Conservation (phyloP, 805 yeast species). For the Priceomyces fermenticarens region DNA sequence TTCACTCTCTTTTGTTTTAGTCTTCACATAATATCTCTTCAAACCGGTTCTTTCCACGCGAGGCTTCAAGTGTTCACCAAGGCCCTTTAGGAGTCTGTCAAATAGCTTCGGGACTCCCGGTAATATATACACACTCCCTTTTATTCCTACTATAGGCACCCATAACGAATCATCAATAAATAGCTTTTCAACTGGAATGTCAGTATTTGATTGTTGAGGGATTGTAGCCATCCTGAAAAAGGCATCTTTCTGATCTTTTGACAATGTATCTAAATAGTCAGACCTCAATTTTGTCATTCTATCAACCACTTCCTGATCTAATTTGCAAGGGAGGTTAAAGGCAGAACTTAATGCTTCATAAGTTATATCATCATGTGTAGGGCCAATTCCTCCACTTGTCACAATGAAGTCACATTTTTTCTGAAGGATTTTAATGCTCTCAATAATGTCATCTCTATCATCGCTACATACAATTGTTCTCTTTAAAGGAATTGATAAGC, state of each 20-base stretch:
- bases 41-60: conserved; percentile 18
- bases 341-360: conserved; percentile 72
- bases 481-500: conserved; percentile 61
- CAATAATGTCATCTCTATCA: conserved; percentile 60
- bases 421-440: conserved; percentile 46
- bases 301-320: conserved; percentile 57
- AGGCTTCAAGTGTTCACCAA: conserved; percentile 30
- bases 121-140: conserved; percentile 61
- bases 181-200: conserved; percentile 37
- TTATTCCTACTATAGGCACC: conserved; percentile 81
- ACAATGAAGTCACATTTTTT: conserved; percentile 62
- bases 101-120: conserved; percentile 87
- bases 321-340: conserved; percentile 45
- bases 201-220: conserved; percentile 39
- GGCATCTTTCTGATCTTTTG: conserved; percentile 50
- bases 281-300: conserved; percentile 55
- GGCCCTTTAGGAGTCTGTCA: conserved; percentile 47
- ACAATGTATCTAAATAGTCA: conserved; percentile 27
- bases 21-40: conserved; percentile 57
- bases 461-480: conserved; percentile 76
- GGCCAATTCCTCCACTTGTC: conserved; percentile 77
- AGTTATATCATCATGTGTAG: conserved; percentile 89
- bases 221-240: conserved; percentile 78
- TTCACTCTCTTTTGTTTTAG: conserved; percentile 58
- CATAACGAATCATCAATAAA: conserved; percentile 53